Base-by-base conservation (phyloP, 1,284 basidiomycete genomes). In the Abortiporus biennis region DNA sequence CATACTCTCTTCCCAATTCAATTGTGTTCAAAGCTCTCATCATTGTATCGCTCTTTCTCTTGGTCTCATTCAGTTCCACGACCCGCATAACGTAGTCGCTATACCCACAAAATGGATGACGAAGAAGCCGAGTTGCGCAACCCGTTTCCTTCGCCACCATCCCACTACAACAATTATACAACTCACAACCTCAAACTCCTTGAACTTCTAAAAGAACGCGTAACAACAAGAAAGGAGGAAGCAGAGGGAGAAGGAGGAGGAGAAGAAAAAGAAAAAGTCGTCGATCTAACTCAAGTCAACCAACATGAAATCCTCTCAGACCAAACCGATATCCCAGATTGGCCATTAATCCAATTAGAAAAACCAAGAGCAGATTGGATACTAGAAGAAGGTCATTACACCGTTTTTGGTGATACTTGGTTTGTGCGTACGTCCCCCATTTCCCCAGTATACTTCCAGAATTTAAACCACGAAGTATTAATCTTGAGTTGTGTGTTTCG, bases 301-400 rank as follows among this genome's bases (percentile, higher is more conserved):
- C 85, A 88, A 53, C 67, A 72, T 43, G 70, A 78, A 36, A 51
- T 80, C 16, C 66, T 89, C 33, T 65, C 68, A 6, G 85, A 85
- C 64, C 80, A 87, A 54, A 54, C 62, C 3, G 80, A 87, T 46
- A 64, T 88, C 8, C 85, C 85, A 3, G 74, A 83, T 19, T 89
- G 82, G 81, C 69, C 80, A 12, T 65, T 89, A 23, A 61, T 59
- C 4, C 76, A 80, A 46, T 69, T 89, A n/a, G 83, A 87, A 57
- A 86, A 82, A 60, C 85, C 85, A 42, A 72, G 84, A 36, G 79
- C 84, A 13, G 85, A 89, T 56, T 89, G 85, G 85, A 85, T 89
- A 43, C 64, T 83, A 1, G 85, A 88, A 47, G 66, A 69, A 33
- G 78, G 81, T 0, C 67, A 77, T 48, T 88, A 86, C 52, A 74